A percentile compares a stretch with the other conserved stretches of the same genome.
phyloP scores from a whole-genome alignment of 169 alveolate genomes.

The Cryptosporidium muris region DNA sequence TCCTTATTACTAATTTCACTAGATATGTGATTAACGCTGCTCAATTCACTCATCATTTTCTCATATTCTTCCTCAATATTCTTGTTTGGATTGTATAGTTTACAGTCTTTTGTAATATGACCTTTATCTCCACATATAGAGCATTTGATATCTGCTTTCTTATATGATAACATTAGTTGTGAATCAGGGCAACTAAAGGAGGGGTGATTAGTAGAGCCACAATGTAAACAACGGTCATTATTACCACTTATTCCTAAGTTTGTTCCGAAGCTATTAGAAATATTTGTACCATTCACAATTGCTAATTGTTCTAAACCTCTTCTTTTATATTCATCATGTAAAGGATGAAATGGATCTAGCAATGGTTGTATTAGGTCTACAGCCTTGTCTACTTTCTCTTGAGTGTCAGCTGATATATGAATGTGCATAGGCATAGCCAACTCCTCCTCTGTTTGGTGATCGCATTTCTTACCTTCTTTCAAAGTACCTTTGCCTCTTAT shows the following conservation, averaged over 20 bases:
- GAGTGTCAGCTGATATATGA: slow-evolving; percentile 83
- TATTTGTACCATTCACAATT: slow-evolving; percentile 80
- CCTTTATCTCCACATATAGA: slow-evolving; percentile 91
- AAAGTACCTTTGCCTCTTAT: slow-evolving; percentile 89
- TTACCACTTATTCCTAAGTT: slow-evolving; percentile 4
- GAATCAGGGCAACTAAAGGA: slow-evolving; percentile 58
- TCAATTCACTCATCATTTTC: slow-evolving; percentile 58
- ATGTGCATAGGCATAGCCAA: slow-evolving; percentile 89
- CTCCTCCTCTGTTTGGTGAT: slow-evolving; percentile 87
- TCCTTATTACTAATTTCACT: background rate
- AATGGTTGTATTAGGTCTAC: slow-evolving; percentile 85
- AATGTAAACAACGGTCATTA: slow-evolving; percentile 44
- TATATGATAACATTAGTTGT: slow-evolving; percentile 63
- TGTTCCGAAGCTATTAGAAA: slow-evolving; percentile 30
- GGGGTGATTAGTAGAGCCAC: slow-evolving; percentile 68
- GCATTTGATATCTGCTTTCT: slow-evolving; percentile 80
- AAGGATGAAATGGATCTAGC: slow-evolving; percentile 86
- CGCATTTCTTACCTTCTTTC: slow-evolving; percentile 89
- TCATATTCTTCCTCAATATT: slow-evolving; percentile 63
- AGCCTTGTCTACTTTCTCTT: slow-evolving; percentile 77
- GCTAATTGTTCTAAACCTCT: slow-evolving; percentile 86
- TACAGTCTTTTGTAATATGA: slow-evolving; percentile 89
- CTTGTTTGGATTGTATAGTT: slow-evolving; percentile 71
- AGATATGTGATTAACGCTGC: background rate
- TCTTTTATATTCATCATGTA: slow-evolving; percentile 86